These are phyloP conservation scores for Dissophora globulifera DNA, from an alignment of 192 early-diverging fungal species.

Conservation along the genomic window DNA sequence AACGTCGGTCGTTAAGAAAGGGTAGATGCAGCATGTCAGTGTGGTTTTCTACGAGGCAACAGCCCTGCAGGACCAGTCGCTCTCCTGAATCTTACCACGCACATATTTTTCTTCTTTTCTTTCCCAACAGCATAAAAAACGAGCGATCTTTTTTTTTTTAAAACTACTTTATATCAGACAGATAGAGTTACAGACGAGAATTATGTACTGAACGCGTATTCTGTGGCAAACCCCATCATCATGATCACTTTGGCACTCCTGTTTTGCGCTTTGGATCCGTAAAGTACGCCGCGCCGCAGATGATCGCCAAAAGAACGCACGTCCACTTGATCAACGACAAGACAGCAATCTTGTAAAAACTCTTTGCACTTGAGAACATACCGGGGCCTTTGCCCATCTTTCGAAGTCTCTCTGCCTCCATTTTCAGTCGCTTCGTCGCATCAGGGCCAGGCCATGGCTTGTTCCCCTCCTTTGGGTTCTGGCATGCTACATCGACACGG, in stretches of 20 bases:
- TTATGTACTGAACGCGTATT: no score
- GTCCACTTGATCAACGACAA: conserved; percentile 44
- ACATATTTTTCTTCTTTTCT: no score
- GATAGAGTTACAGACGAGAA: no score
- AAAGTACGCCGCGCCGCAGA: conserved; percentile 43
- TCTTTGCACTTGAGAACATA: neutral
- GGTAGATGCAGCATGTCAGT: no score
- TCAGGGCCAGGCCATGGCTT: conserved; percentile 47
- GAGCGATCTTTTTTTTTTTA: no score
- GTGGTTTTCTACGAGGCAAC: no score
- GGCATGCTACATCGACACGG: conserved; percentile 44
- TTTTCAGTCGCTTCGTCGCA: conserved; percentile 22
- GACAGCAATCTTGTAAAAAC: conserved; percentile 14
- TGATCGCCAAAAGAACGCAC: conserved; percentile 21
- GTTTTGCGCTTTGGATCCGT: conserved; percentile 25
- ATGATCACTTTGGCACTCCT: neutral
- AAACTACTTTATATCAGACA: no score
- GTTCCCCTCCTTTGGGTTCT: conserved; percentile 30
- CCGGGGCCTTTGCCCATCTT: conserved; percentile 9
- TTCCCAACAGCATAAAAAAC: no score
- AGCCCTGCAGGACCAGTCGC: no score
- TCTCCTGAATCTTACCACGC: no score
- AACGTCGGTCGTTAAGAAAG: no score
- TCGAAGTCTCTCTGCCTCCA: neutral
- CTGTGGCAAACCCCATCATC: no score